Evolutionary conservation across 225 moss, liverwort and hornwort species (phyloP).

Genomic region (Asterella californica): DNA sequence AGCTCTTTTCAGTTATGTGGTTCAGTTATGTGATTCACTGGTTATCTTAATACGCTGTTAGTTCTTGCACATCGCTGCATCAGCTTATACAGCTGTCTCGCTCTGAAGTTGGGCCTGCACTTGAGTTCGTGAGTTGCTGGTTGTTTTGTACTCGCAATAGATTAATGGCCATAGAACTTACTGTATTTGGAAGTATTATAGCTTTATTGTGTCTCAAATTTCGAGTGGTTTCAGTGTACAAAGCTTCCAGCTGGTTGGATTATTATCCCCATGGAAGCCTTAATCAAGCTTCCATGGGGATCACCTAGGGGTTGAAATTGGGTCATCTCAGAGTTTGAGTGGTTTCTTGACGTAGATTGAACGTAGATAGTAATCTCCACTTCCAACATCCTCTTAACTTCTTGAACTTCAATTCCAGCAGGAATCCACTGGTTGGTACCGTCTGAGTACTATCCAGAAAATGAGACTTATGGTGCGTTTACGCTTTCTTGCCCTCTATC

Average conservation of each 20-base stretch:
- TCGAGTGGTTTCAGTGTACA: neutral
- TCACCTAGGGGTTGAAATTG: neutral
- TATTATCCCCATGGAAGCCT: no score
- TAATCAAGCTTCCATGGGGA: neutral
- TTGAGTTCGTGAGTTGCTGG: no score
- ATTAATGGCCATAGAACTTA: no score
- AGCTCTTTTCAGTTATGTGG: no score
- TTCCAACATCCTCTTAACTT: neutral
- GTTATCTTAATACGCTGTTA: no score
- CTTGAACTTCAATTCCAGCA: conserved; percentile 24
- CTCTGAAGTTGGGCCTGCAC: no score
- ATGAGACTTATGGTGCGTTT: conserved; percentile 68
- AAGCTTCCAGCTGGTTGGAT: no score
- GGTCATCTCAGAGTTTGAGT: neutral
- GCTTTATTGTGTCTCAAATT: neutral
- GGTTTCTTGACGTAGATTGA: neutral
- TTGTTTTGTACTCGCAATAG: no score
- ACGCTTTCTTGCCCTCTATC: conserved; percentile 75
- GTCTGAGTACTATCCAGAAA: conserved; percentile 62
- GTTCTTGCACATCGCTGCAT: no score
- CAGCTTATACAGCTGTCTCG: no score
- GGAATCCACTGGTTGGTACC: conserved; percentile 86
- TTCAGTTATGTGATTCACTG: no score
- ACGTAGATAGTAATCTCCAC: neutral
- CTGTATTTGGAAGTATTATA: neutral